phyloP scores from a whole-genome alignment of 2,329 filamentous ascomycete species.

The Dendrostoma leiphaemia region DNA sequence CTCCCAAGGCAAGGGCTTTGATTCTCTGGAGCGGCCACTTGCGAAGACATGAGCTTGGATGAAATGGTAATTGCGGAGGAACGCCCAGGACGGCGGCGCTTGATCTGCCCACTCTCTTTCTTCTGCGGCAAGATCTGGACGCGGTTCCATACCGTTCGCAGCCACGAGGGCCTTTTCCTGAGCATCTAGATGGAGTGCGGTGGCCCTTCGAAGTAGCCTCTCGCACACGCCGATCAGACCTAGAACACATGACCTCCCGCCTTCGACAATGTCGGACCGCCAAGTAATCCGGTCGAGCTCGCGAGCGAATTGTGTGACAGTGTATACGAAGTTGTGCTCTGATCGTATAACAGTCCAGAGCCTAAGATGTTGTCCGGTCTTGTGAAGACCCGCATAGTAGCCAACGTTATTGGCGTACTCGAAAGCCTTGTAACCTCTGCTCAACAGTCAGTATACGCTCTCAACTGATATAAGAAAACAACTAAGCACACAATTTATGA shows the following conservation, averaged over 20 bases:
- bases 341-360: not conserved
- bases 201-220: not conserved
- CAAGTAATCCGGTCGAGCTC: not conserved
- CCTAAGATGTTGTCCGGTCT: not conserved
- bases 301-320: not conserved
- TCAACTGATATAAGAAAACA: not conserved
- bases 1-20: not conserved
- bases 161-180: not conserved
- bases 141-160: not conserved
- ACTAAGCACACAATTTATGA: not conserved
- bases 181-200: not conserved
- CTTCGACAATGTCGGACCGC: not conserved
- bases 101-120: not conserved
- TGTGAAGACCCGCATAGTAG: not conserved
- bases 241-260: not conserved
- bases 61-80: not conserved
- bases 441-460: not conserved
- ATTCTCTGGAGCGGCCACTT: not conserved
- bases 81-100: not conserved
- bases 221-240: not conserved
- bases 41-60: not conserved
- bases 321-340: not conserved
- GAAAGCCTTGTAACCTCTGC: not conserved
- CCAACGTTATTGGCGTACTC: not conserved
- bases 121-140: not conserved